A percentile compares a stretch with the other conserved stretches of the same genome.
Evolutionary conservation across 106 monocot genomes (phyloP).

Genomic region (Dendrobium huoshanense): DNA sequence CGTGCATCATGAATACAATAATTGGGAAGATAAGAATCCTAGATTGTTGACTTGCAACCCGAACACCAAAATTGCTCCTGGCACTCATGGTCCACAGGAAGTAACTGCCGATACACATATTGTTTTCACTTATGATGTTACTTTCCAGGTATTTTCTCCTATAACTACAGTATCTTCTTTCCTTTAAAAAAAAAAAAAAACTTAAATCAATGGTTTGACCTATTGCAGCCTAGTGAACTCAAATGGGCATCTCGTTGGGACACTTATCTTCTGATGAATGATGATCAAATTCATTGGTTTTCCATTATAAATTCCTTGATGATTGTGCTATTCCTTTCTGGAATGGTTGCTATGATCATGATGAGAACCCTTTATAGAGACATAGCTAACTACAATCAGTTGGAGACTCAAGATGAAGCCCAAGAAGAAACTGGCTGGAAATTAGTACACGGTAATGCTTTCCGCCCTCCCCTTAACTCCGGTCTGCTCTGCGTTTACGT

Average conservation of each 20-base stretch:
- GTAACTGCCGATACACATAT: constrained; percentile 39
- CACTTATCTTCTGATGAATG: constrained; percentile 69
- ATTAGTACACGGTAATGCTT: constrained; percentile 71
- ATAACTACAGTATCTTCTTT: too few relatives aligned
- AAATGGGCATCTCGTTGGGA: constrained; percentile 87
- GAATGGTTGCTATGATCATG: constrained; percentile 86
- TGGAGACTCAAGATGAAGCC: constrained; percentile 70
- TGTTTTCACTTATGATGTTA: constrained; percentile 65
- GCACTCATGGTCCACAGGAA: constrained; percentile 39
- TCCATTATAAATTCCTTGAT: constrained; percentile 69
- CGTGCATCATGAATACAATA: constrained; percentile 48
- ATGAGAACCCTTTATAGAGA: constrained; percentile 65
- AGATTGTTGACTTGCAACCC: constrained; percentile 52
- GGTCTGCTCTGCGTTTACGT: constrained; percentile 69
- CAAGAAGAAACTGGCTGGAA: constrained; percentile 81
- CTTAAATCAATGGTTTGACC: not conserved
- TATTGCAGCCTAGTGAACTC: constrained; percentile 44
- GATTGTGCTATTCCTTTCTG: constrained; percentile 72
- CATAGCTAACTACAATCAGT: constrained; percentile 65
- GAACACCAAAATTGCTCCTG: constrained; percentile 38
- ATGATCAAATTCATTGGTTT: constrained; percentile 79
- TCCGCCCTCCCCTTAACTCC: constrained; percentile 45
- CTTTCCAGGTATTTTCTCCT: constrained; percentile 37
- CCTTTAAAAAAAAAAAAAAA: too few relatives aligned
- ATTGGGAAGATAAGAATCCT: constrained; percentile 60